Conservation (phyloP, 2,329 filamentous ascomycete species). For the Sphaerulina vaccinii region DNA sequence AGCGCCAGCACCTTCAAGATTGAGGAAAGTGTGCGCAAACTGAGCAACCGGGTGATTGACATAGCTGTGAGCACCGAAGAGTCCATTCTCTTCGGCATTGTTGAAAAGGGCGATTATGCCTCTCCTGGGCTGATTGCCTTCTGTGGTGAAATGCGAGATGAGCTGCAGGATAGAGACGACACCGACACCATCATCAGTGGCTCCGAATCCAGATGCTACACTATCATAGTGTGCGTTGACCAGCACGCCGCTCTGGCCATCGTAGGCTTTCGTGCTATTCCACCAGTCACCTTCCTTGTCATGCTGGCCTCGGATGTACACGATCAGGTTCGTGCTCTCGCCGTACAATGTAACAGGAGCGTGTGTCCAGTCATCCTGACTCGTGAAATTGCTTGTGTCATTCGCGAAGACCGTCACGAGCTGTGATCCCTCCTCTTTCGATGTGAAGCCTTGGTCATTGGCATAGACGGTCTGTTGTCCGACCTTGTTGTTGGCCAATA, state of each 20-base stretch:
- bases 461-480: constrained; percentile 37
- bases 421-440: constrained; percentile 12
- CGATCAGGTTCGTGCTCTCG: constrained; percentile 86
- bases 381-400: constrained; percentile 73
- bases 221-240: constrained; percentile 96
- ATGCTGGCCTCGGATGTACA: constrained; percentile 81
- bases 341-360: constrained; percentile 64
- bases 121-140: constrained; percentile 67
- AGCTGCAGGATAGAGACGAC: constrained; percentile 84
- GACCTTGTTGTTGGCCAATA: constrained; percentile 62
- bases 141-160: constrained; percentile 76
- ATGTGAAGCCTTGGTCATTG: constrained; percentile 39
- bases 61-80: constrained; percentile 84
- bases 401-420: constrained; percentile 72
- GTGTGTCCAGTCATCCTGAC: constrained; percentile 27
- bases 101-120: constrained; percentile 86
- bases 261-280: constrained; percentile 43
- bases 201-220: constrained; percentile 86
- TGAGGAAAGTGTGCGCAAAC: constrained; percentile 84
- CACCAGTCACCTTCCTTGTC: constrained; percentile 73
- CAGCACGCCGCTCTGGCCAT: constrained; percentile 69
- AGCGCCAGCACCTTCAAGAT: constrained; percentile 91
- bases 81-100: constrained; percentile 91
- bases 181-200: constrained; percentile 90
- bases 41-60: constrained; percentile 76